Conservation (phyloP, 2,329 filamentous ascomycete species). For the Epicoccum nigrum region DNA sequence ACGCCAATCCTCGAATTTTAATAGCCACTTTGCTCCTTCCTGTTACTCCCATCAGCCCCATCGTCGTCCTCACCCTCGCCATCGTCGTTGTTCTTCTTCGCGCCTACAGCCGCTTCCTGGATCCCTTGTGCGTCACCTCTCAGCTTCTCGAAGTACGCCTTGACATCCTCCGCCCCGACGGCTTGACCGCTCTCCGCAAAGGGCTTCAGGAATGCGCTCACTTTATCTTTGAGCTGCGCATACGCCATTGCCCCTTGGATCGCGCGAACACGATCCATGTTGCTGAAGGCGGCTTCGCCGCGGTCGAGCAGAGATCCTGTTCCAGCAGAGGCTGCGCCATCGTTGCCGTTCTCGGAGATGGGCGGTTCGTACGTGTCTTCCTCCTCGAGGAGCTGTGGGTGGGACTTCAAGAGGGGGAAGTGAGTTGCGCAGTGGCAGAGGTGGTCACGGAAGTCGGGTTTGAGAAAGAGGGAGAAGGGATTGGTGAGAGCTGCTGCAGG, state of each 20-base stretch:
- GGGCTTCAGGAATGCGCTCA: conserved; percentile 92
- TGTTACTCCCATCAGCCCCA: conserved; percentile 33
- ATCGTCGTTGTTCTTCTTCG: conserved; percentile 32
- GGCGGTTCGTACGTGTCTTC: conserved; percentile 95
- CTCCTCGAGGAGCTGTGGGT: conserved; percentile 87
- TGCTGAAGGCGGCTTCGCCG: conserved; percentile 88
- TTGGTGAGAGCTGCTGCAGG: conserved; percentile 59
- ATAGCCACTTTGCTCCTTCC: conserved; percentile 51
- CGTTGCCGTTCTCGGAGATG: conserved; percentile 67
- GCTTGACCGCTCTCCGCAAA: conserved; percentile 90
- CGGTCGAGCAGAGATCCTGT: conserved; percentile 87
- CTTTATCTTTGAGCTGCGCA: conserved; percentile 91
- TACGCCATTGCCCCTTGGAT: conserved; percentile 98
- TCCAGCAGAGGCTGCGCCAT: conserved; percentile 64
- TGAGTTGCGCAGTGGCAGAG: conserved; percentile 85
- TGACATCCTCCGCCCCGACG: conserved; percentile 94
- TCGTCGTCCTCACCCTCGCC: conserved; percentile 30
- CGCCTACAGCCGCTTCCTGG: conserved; percentile 42
- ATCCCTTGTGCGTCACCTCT: conserved; percentile 84
- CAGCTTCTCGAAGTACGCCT: conserved; percentile 92
- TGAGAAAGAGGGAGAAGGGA: conserved; percentile 82
- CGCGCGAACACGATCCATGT: conserved; percentile 88
- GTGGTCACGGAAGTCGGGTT: conserved; percentile 75
- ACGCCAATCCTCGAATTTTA: conserved; percentile 19
- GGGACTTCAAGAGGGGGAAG: conserved; percentile 71